Evolutionary conservation across 441 rosid genomes (phyloP).

Genomic region (Metrosideros polymorpha): DNA sequence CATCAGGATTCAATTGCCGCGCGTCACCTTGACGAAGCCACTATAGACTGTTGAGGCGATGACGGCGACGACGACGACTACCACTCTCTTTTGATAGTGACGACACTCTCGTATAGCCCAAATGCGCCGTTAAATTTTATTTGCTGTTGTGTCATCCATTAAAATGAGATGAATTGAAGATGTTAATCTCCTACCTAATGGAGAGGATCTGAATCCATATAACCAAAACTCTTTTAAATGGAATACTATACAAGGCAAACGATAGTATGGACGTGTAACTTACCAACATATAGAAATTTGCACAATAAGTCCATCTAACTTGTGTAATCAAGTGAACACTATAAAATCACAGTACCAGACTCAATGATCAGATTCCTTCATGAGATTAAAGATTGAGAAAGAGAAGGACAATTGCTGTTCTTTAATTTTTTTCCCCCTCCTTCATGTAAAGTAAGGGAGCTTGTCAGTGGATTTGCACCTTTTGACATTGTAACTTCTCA

Average conservation of each 20-base stretch:
- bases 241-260: background rate
- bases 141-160: background rate
- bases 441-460: background rate
- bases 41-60: background rate
- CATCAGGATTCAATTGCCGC: background rate
- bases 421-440: background rate
- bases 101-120: too few relatives aligned
- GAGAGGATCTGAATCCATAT: background rate
- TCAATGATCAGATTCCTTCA: background rate
- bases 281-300: background rate
- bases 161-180: background rate
- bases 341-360: background rate
- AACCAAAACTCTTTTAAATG: background rate
- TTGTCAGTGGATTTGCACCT: background rate
- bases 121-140: too few relatives aligned
- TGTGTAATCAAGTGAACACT: background rate
- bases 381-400: background rate
- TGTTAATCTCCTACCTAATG: background rate
- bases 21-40: background rate
- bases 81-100: background rate
- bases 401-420: background rate
- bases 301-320: background rate
- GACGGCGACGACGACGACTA: background rate
- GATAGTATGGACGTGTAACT: background rate
- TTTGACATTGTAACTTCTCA: background rate